Conservation (phyloP, 805 yeast genomes). For the Saturnispora saitoi region DNA sequence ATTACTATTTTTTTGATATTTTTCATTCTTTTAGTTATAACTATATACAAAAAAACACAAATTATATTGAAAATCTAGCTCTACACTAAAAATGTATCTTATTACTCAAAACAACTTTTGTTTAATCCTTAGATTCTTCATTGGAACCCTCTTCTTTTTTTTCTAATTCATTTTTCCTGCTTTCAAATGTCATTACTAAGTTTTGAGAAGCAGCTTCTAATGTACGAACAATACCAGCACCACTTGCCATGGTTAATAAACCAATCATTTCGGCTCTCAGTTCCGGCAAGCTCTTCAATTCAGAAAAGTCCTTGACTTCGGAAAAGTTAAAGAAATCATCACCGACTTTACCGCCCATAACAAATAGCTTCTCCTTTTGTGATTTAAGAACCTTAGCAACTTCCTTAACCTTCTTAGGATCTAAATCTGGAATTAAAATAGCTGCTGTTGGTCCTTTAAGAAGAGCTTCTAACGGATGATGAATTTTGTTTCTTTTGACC, state of each 20-base stretch:
- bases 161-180: conserved; percentile 35
- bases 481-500: conserved; percentile 32
- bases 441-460: conserved; percentile 83
- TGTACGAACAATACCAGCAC: conserved; percentile 81
- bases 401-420: conserved; percentile 59
- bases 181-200: conserved; percentile 67
- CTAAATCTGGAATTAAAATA: conserved; percentile 55
- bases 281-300: conserved; percentile 60
- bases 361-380: conserved; percentile 63
- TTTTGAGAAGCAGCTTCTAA: conserved; percentile 59
- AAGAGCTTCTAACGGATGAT: conserved; percentile 63
- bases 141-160: conserved; percentile 6
- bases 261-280: conserved; percentile 80
- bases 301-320: conserved; percentile 56
- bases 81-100: neutral
- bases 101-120: neutral
- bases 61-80: neutral
- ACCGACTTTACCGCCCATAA: conserved; percentile 83
- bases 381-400: conserved; percentile 53
- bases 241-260: conserved; percentile 73
- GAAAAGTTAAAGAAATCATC: conserved; percentile 42
- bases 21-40: neutral
- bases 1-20: neutral
- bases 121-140: conserved; percentile 1
- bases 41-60: neutral